Evolutionary conservation across 371 early-diverging fungal species (phyloP).

Genomic region (Rhizopus sp.): DNA sequence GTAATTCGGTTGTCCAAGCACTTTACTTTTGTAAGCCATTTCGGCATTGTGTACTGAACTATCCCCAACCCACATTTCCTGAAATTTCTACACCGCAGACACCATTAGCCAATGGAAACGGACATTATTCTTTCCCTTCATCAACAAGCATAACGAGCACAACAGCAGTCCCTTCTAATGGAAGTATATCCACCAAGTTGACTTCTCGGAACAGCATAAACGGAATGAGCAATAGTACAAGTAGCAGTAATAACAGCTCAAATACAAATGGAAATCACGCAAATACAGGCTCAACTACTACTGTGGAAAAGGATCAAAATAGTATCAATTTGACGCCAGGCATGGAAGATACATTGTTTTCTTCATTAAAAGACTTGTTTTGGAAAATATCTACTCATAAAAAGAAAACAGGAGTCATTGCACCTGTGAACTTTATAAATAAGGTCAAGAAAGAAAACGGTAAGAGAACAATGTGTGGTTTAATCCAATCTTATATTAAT

Average conservation of each 20-base stretch:
- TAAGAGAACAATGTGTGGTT: conserved; percentile 28
- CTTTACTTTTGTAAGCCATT: conserved; percentile 95
- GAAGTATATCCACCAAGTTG: conserved; percentile 15
- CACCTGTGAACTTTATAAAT: conserved; percentile 85
- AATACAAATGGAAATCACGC: conserved; percentile 6
- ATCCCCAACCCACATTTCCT: conserved; percentile 45
- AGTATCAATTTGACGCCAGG: conserved; percentile 53
- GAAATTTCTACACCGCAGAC: conserved; percentile 4
- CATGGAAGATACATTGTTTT: conserved; percentile 82
- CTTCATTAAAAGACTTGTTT: conserved; percentile 87
- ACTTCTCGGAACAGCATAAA: conserved; percentile 14
- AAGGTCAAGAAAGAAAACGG: conserved; percentile 91
- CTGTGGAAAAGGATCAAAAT: conserved; percentile 41
- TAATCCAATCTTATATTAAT: background rate
- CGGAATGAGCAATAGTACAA: conserved; percentile 13
- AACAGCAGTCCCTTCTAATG: conserved; percentile 25
- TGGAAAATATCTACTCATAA: conserved; percentile 79
- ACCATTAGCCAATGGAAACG: conserved; percentile 12
- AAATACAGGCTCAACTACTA: conserved; percentile 5
- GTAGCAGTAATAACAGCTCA: conserved; percentile 6
- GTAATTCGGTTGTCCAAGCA: conserved; percentile 95
- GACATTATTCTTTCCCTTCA: conserved; percentile 29
- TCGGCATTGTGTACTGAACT: conserved; percentile 86
- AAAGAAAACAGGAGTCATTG: conserved; percentile 83
- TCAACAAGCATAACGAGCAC: conserved; percentile 31